Base-by-base conservation (phyloP, 306 rosid species). In the Vicia faba region DNA sequence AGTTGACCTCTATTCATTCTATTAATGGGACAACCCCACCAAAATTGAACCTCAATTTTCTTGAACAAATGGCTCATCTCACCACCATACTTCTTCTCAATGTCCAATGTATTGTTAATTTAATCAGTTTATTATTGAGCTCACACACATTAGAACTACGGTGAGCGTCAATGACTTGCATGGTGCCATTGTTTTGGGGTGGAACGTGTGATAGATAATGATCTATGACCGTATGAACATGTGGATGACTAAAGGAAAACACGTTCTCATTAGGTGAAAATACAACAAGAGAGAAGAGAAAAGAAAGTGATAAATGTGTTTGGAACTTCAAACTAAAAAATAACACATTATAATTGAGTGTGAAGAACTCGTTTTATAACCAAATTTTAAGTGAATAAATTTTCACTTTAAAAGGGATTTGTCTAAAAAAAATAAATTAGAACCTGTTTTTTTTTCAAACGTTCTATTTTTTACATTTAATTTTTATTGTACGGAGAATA, bases 171-270 rank as follows among this genome's bases (percentile, higher is more conserved):
- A 71, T 26, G 60, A 51, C 28, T 1, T 67, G 64, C 60, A n/a
- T n/a, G n/a, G n/a, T n/a, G n/a, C n/a, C n/a, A n/a, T n/a, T n/a
- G n/a, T n/a, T n/a, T n/a, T n/a, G 72, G 0, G 5, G 53, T 2
- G 75, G 65, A 5, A 11, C 54, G 0, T 20, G 31, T 0, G 13
- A 28, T 1, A 80, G 54, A 25, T 41, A 80, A 0, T 75, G 75
- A 0, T 71, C 72, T 1, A 80, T 5, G 1, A 75, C 57, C 0
- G 36, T 13, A 1, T 76, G 69, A 1, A 80, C 78, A 9, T 19
- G 29, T 0, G 84, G 72, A 16, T 80, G 81, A n/a, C 84, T 81
- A 7, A 80, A 80, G 1, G 81, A 75, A 59, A 61, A 80, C 0
- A 59, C 84, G 7, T 76, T 80, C 4, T 62, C 67, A 0, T 66